Base-by-base conservation (phyloP, 169 alveolate species). In the Eimeria sp. region DNA sequence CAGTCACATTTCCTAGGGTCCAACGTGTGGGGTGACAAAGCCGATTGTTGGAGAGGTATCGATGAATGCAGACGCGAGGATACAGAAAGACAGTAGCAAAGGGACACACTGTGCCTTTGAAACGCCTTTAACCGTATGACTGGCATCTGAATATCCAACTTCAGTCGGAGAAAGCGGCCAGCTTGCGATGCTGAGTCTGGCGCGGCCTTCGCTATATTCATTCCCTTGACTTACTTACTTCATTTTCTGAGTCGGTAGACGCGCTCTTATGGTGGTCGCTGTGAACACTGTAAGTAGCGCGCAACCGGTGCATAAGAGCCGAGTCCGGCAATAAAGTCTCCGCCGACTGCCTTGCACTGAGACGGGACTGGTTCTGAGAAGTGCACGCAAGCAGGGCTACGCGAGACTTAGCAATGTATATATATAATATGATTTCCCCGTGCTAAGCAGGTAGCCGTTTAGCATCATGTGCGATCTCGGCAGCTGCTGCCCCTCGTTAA, bases 281-380 rank as follows among this genome's bases (percentile, higher is more conserved):
- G 76, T 30, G 90, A 74, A 46, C 40, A 64, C 66, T 64, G 62
- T 85, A 85, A 64, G 43, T 85, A 46, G 93, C 46, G 23, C 93
- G 93, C 82, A 85, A 62, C 56, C 62, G 80, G 37, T 85, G 66
- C 54, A 85, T 40, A 18, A 85, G 80, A 30, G 82, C 54, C 1
- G 93, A n/a, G 49, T 85, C 93, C 40, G 93, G 93, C 93, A 85
- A 80, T 33, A 85, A 43, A 60, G 93, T 85, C 82, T 85, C 93
- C 82, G 77, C 82, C 13, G 80, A 30, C 30, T 71, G 93, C 58
- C 37, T 33, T 37, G 93, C 93, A 85, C 93, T 85, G 20, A 33
- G 82, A 20, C 93, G 93, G 80, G 93, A 85, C 62, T 85, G 93
- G 93, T 85, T 85, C 93, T 85, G 93, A 40, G 33, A 37, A 62